A percentile compares a stretch with the other conserved stretches of the same genome.
Conservation (phyloP, 1,284 basidiomycete species). For the Stygiomarasmius scandens region DNA sequence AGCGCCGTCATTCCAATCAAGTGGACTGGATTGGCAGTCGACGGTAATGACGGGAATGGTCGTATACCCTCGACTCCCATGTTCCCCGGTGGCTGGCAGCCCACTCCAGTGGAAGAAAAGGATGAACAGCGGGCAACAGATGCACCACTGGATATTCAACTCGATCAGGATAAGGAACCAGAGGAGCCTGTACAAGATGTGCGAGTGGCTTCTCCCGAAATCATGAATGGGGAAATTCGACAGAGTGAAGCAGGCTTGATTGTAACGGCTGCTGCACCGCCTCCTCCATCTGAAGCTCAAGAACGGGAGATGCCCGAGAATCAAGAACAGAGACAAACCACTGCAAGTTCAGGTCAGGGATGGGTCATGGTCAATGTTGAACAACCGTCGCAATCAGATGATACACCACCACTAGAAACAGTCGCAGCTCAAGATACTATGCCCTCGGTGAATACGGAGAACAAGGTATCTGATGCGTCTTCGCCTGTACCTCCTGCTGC, state of each 20-base stretch:
- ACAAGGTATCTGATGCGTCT: constrained; percentile 8
- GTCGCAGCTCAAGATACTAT: not conserved
- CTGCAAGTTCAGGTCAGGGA: constrained; percentile 38
- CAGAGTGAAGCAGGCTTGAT: constrained; percentile 60
- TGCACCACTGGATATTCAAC: constrained; percentile 24
- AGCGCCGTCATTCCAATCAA: constrained; percentile 52
- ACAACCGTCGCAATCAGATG: constrained; percentile 31
- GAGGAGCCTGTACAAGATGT: constrained; percentile 51
- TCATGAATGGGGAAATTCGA: constrained; percentile 41
- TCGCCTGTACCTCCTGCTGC: constrained; percentile 46
- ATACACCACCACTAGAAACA: constrained; percentile 15
- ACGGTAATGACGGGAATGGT: constrained; percentile 28
- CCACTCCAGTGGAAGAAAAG: constrained; percentile 44
- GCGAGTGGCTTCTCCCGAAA: constrained; percentile 50
- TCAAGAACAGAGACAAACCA: constrained; percentile 6
- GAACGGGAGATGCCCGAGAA: constrained; percentile 23
- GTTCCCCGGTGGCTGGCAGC: constrained; percentile 48
- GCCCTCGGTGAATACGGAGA: not conserved
- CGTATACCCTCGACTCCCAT: constrained; percentile 31
- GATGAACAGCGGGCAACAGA: no score
- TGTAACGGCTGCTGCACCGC: constrained; percentile 33
- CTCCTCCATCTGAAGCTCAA: constrained; percentile 19
- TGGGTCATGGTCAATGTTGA: constrained; percentile 73
- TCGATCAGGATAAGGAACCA: constrained; percentile 30
- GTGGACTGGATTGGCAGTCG: constrained; percentile 49